Evolutionary conservation across 768 basidiomycete species (phyloP), one percentile per base, ranked within the genome.

Genomic region (Polyporus arcularius): DNA sequence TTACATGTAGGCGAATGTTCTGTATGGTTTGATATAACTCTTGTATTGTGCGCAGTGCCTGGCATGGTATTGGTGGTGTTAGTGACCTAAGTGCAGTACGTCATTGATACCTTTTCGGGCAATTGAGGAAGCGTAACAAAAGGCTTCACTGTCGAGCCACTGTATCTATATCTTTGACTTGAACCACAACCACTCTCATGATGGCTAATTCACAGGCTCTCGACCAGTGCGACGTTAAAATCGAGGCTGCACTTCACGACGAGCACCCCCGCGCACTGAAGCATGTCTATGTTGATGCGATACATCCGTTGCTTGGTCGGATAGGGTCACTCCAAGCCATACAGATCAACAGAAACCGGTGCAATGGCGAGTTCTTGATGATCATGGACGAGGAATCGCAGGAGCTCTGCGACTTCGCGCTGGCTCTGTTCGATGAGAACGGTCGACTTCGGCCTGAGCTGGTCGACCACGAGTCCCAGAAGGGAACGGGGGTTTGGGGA

Each of bases 401-500:
- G 5, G 76, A 77, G 54, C 51, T 76, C n/a, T 58, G 64, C 32
- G 56, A 71, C n/a, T 73, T 76, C 51, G 68, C 73, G 15, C 42
- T 60, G 2, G 61, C 43, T 2, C 53, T 76, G 1, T 76, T 75
- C 38, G 73, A 78, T 61, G 67, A 71, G 42, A 35, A 66, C 54
- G 70, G 70, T 4, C 46, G 58, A 7, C 40, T 74, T n/a, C 67
- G 65, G 43, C 54, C 66, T 3, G 66, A 66, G 56, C 58, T 73
- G 4, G 50, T 71, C 15, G 67, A 73, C 16, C 61, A 70, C 16
- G 67, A 70, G n/a, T 47, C 63, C 30, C 70, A 71, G 50, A 72
- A 69, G 45, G 75, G 76, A 4, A 70, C 71, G 0, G 72, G 74
- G 6, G 71, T 68, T 32, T 76, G 72, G 74, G 72, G 72, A 15